phyloP scores from a whole-genome alignment of 495 filamentous ascomycete genomes.

The Beverwykella pulmonaria region DNA sequence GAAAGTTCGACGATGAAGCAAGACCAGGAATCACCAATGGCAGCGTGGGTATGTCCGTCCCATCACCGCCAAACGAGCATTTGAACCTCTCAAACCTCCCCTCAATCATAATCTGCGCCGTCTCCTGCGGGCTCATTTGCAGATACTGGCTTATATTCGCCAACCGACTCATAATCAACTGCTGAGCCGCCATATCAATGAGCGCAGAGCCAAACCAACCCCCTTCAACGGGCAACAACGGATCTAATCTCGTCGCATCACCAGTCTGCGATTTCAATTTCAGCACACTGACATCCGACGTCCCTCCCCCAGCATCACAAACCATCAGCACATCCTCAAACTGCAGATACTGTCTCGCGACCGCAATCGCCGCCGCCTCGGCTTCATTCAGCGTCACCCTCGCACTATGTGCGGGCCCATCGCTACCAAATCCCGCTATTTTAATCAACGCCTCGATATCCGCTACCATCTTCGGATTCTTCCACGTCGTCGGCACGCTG shows the following conservation, averaged over 20 bases:
- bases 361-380: background rate
- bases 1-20: background rate
- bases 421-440: background rate
- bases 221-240: background rate
- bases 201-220: background rate
- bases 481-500: conserved; percentile 2
- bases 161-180: background rate
- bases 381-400: conserved; percentile 7
- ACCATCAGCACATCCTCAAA: conserved; percentile 1
- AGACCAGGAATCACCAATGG: background rate
- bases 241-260: background rate
- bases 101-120: background rate
- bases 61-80: background rate
- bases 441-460: background rate
- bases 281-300: background rate
- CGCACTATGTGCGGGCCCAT: background rate
- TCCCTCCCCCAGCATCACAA: background rate
- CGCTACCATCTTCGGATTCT: conserved; percentile 1
- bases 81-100: conserved; percentile 4
- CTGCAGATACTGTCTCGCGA: background rate
- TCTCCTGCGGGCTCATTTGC: background rate
- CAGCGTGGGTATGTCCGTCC: background rate
- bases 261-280: background rate
- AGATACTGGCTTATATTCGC: background rate
- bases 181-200: conserved; percentile 1